Evolutionary conservation across 352 stramenopile species (phyloP), one percentile per base, ranked within the genome.

Genomic region (Phytophthora pini): DNA sequence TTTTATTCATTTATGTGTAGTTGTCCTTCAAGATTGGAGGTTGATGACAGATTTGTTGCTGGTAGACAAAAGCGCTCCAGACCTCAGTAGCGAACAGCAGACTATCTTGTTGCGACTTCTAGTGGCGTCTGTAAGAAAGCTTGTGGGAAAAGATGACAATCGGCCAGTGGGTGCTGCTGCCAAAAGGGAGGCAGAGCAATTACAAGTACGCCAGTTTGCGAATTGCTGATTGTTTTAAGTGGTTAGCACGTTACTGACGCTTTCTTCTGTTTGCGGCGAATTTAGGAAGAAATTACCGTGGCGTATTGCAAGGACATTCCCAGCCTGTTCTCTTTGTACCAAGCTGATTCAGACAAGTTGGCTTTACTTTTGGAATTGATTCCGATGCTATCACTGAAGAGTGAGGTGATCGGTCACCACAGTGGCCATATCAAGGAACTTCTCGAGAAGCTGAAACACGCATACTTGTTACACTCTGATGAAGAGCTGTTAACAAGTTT

Each of bases 261-360:
- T 44, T 40, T 38, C 51, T 11, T 38, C 12, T 39, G 12, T 17
- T 34, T 65, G 15, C 20, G 31, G 20, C 46, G 31, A 60, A 46
- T 56, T 15, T 26, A 92, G 83, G 80, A 92, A 54, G 88, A 94
- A 56, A 87, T 95, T 27, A 88, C 84, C 12, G 73, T 91, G 15
- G 75, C 78, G 29, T 94, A 93, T 41, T 94, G 82, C 70, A 88
- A 89, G 34, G 88, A 95, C 59, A 80, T 96, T 27, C 87, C 88
- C 13, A 87, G 65, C 10, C 64, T 96, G 54, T 80, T 96, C 9
- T 63, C 88, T 38, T 65, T 81, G 26, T 94, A 90, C 34, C 87
- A 96, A 58, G 84, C 87, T 0, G 88, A 96, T 46, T 70, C 79
- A 2, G 86, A 93, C 54, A 96, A 96, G 39, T 50, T 96, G 17